Evolutionary conservation across 257 asterid genomes (phyloP), one percentile per base, ranked within the genome.

Genomic region (Datura wrightii): DNA sequence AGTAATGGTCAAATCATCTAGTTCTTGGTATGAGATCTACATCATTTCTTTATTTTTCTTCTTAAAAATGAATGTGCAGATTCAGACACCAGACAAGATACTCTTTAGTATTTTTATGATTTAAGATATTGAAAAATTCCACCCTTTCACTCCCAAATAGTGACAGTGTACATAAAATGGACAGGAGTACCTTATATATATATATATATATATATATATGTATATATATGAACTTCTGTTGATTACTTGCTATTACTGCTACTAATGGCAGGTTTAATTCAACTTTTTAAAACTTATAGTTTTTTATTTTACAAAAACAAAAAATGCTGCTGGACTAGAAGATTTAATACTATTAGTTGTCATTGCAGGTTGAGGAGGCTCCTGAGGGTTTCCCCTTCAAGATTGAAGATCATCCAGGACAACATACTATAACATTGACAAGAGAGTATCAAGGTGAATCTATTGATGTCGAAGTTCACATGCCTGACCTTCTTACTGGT

Each of bases 371-470:
- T 24, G 95, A 87, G 85, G 91, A 86, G 70, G 84, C 88, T 80
- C 97, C 97, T 6, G 79, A 76, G 85, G 90, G 82, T 11, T 94
- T 96, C 84, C 99, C 98, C 18, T 96, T 94, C 82, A 46, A 90
- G 87, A 86, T 96, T 48, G 94, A 93, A 83, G 97, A 96, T 89
- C 69, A 88, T 55, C 93, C 92, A 1, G 98, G 98, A 53, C 90
- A 86, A 85, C 92, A 91, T 84, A 94, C 94, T 10, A 31, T 96
- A 19, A 92, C 94, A 9, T 89, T 96, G 31, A 89, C 89, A 72
- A 88, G 98, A 78, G 91, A 86, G 5, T 93, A 92, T 82, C 87
- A 92, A 36, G 98, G 94, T 76, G 98, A 96, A 91, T 85, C 79
- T 69, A 89, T 96, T 58, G 82, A 48, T 1, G 93, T 94, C 10